phyloP scores from a whole-genome alignment of 2,329 filamentous ascomycete species.

The Penicillium sp. region DNA sequence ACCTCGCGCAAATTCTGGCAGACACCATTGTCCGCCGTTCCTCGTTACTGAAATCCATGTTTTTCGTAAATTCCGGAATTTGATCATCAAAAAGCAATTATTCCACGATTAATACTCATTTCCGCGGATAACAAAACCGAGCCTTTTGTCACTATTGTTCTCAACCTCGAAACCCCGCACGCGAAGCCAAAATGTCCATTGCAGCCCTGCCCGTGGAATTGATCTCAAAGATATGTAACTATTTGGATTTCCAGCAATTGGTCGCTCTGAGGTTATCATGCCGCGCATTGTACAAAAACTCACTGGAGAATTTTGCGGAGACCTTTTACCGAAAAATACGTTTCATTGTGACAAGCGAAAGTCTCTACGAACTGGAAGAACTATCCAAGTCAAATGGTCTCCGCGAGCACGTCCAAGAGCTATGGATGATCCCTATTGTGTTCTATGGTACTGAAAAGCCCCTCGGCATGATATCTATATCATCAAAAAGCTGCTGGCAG shows the following conservation, averaged over 20 bases:
- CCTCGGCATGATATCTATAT: neutral
- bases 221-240: neutral
- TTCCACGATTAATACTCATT: too few relatives aligned
- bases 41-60: too few relatives aligned
- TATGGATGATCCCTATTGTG: constrained; percentile 13
- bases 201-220: neutral
- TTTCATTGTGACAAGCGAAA: constrained; percentile 16
- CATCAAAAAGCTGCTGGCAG: constrained; percentile 7
- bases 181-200: neutral
- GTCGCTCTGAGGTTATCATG: constrained; percentile 14
- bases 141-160: neutral
- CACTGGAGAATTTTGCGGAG: constrained; percentile 8
- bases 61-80: too few relatives aligned
- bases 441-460: constrained; percentile 4
- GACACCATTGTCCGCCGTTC: too few relatives aligned
- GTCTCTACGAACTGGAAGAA: constrained; percentile 11
- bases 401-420: constrained; percentile 8
- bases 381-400: constrained; percentile 8
- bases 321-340: constrained; percentile 10
- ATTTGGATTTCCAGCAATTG: constrained; percentile 10
- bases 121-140: too few relatives aligned
- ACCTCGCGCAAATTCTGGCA: too few relatives aligned
- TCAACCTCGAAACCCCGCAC: neutral
- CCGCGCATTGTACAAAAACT: constrained; percentile 10
- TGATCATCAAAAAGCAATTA: too few relatives aligned